These are phyloP conservation scores for Chlamydomonas incerta DNA, from an alignment of 139 green algal genomes.

Conservation along the genomic window DNA sequence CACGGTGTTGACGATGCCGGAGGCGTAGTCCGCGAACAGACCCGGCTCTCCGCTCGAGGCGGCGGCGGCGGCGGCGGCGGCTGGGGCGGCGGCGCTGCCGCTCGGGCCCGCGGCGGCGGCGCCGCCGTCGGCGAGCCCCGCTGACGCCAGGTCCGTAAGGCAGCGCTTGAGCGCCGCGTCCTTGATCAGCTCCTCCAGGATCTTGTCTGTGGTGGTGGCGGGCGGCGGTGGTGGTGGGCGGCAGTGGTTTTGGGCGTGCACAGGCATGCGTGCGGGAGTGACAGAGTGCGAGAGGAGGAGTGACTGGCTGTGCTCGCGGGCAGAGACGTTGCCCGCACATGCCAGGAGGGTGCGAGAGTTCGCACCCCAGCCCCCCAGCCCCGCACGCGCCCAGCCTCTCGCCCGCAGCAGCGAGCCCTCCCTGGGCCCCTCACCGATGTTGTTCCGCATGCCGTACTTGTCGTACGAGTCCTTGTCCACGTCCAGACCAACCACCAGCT, in stretches of 20 bases:
- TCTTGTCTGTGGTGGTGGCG: slow-evolving; percentile 67
- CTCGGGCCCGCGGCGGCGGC: neutral
- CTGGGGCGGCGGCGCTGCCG: neutral
- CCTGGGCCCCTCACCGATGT: slow-evolving; percentile 44
- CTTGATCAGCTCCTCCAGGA: slow-evolving; percentile 83
- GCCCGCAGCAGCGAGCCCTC: neutral
- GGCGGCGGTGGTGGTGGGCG: too few species aligned
- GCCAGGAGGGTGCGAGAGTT: neutral
- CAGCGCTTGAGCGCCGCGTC: slow-evolving; percentile 66
- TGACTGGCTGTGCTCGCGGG: too few species aligned
- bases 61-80: neutral
- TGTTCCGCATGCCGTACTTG: slow-evolving; percentile 74
- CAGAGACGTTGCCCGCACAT: too few species aligned
- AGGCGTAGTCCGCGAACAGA: slow-evolving; percentile 59
- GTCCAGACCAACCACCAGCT: slow-evolving; percentile 87
- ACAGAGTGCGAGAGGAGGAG: too few species aligned
- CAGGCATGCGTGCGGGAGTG: neutral
- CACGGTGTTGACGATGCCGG: slow-evolving; percentile 81
- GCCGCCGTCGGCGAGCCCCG: neutral
- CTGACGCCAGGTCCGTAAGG: slow-evolving; percentile 62
- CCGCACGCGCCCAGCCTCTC: too few species aligned
- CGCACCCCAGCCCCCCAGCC: neutral
- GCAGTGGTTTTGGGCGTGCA: neutral
- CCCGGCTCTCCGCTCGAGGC: neutral
- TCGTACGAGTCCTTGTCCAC: slow-evolving; percentile 82